These are phyloP conservation scores for Nannochloropsis oceanica DNA, from an alignment of 108 stramenopile species.

Conservation along the genomic window DNA sequence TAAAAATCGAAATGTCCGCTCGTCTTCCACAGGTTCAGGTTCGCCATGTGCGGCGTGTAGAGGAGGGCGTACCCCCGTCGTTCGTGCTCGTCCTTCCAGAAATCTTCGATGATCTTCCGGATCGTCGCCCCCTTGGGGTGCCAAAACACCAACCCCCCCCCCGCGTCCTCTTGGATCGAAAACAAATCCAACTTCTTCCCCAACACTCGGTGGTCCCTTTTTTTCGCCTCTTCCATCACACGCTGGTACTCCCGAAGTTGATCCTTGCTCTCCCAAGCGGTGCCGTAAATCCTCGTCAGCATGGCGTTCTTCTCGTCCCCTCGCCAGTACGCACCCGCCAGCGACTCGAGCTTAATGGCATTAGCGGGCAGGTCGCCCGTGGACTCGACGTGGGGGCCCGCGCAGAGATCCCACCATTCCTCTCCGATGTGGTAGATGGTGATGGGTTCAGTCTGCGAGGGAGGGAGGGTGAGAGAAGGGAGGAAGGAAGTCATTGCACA, in stretches of 20 bases:
- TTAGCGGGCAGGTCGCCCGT: conserved; percentile 46
- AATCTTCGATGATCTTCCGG: conserved; percentile 75
- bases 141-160: conserved; percentile 65
- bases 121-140: conserved; percentile 87
- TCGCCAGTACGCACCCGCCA: conserved; percentile 97
- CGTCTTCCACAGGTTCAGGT: conserved; percentile 91
- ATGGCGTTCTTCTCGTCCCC: conserved; percentile 88
- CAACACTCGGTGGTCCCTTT: conserved; percentile 85
- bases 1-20: conserved; percentile 96
- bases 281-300: conserved; percentile 85
- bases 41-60: conserved; percentile 95
- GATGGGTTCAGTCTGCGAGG: conserved; percentile 54
- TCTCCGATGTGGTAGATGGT: conserved; percentile 84
- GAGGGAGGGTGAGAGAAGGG: background rate
- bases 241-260: conserved; percentile 51
- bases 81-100: conserved; percentile 69
- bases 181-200: conserved; percentile 89
- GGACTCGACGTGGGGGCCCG: conserved; percentile 82
- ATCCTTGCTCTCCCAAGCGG: conserved; percentile 71
- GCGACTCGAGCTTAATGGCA: conserved; percentile 54
- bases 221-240: conserved; percentile 81
- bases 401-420: conserved; percentile 96
- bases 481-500: background rate
- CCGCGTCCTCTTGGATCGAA: conserved; percentile 63
- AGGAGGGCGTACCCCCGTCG: conserved; percentile 75